These are phyloP conservation scores for Santalum album DNA, from an alignment of 164 flowering plant genomes.

Conservation along the genomic window DNA sequence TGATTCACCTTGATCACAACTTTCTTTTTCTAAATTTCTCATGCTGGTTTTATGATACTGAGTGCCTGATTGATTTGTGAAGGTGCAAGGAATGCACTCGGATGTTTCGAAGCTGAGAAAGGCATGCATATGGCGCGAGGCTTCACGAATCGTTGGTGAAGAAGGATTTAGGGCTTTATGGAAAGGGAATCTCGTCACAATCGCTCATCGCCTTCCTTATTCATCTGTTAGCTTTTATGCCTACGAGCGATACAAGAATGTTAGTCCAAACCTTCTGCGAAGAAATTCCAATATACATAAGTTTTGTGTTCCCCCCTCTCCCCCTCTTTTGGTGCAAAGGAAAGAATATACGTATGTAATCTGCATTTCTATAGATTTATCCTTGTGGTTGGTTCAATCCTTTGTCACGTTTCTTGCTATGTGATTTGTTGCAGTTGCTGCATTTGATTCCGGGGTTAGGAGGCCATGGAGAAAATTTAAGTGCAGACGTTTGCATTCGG, in stretches of 20 bases:
- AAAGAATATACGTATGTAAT: too few relatives aligned
- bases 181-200: conserved; percentile 69
- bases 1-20: too few relatives aligned
- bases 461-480: conserved; percentile 20
- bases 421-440: conserved; percentile 24
- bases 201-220: conserved; percentile 68
- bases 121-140: conserved; percentile 57
- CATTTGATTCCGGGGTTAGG: conserved; percentile 29
- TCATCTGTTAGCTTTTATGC: conserved; percentile 62
- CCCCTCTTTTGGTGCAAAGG: too few relatives aligned
- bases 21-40: neutral
- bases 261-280: conserved; percentile 16
- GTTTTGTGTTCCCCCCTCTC: too few relatives aligned
- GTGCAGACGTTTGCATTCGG: conserved; percentile 34
- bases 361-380: too few relatives aligned
- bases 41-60: neutral
- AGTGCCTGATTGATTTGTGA: too few relatives aligned
- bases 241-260: conserved; percentile 57
- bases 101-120: conserved; percentile 39
- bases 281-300: too few relatives aligned
- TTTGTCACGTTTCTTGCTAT: conserved; percentile 6
- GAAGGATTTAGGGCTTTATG: conserved; percentile 66
- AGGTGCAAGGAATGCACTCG: conserved; percentile 74
- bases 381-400: too few relatives aligned
- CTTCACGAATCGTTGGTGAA: conserved; percentile 41